Percentiles rank a stretch among this genome's conserved stretches.
These are phyloP conservation scores for Populus davidiana DNA, from an alignment of 345 rosid genomes.

Conservation along the genomic window DNA sequence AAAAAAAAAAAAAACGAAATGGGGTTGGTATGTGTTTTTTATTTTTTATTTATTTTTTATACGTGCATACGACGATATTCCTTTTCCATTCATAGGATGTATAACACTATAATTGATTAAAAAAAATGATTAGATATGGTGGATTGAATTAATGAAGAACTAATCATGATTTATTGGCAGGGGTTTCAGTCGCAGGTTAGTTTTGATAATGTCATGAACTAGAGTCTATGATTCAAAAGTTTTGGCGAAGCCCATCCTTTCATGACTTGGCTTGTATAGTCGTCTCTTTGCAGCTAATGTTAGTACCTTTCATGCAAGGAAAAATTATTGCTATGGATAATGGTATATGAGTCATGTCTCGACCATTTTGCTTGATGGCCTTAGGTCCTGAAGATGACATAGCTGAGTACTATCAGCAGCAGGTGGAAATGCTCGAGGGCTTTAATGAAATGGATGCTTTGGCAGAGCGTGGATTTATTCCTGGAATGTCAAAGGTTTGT, in stretches of 20 bases:
- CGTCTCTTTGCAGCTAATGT: neutral
- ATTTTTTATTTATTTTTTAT: neutral
- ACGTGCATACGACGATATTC: neutral
- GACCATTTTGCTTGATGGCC: slow-evolving; percentile 7
- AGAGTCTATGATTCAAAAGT: neutral
- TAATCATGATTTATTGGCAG: neutral
- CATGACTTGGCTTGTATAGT: neutral
- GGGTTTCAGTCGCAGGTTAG: neutral
- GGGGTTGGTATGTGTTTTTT: neutral
- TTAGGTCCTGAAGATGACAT: slow-evolving; percentile 86
- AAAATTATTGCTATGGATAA: neutral
- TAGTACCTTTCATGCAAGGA: neutral
- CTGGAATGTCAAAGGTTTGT: slow-evolving; percentile 78
- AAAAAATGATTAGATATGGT: neutral
- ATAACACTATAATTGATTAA: neutral
- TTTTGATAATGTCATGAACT: neutral
- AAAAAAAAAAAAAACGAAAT: neutral
- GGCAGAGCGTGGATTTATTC: slow-evolving; percentile 88
- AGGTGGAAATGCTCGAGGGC: slow-evolving; percentile 93
- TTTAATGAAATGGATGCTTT: slow-evolving; percentile 94
- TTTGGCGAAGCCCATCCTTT: neutral
- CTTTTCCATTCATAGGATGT: neutral
- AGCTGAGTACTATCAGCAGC: slow-evolving; percentile 96
- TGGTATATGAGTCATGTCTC: neutral
- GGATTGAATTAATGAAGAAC: neutral